Percentiles rank a stretch among this genome's conserved stretches.
These are phyloP conservation scores for Wickerhamomyces silvicola DNA, from an alignment of 805 yeast species.

Conservation along the genomic window DNA sequence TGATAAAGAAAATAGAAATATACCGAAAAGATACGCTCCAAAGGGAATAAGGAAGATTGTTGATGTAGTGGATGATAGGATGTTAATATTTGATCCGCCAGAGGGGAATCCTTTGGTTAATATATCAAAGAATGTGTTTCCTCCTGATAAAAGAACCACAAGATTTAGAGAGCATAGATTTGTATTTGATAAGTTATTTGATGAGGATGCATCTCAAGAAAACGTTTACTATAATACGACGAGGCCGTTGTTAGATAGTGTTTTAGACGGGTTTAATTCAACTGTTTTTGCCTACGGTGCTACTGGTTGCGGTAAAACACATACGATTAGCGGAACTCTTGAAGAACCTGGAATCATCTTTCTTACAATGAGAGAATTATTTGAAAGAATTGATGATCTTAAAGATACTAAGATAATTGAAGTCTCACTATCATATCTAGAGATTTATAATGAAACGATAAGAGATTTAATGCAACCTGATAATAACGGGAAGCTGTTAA, in stretches of 20 bases:
- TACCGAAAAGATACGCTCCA: constrained; percentile 26
- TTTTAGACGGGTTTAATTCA: constrained; percentile 81
- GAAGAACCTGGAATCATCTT: constrained; percentile 75
- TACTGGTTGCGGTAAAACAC: constrained; percentile 97
- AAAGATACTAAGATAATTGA: constrained; percentile 52
- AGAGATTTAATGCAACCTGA: constrained; percentile 68
- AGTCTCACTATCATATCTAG: constrained; percentile 66
- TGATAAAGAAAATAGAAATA: constrained; percentile 15
- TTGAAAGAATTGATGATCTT: constrained; percentile 48
- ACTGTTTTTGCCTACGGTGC: constrained; percentile 97
- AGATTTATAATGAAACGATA: constrained; percentile 87
- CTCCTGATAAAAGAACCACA: constrained; percentile 32
- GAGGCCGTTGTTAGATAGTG: constrained; percentile 62
- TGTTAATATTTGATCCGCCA: constrained; percentile 84
- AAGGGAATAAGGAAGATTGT: constrained; percentile 61
- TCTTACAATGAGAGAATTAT: constrained; percentile 71
- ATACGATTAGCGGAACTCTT: constrained; percentile 75
- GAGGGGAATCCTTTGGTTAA: constrained; percentile 51
- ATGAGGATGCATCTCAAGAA: constrained; percentile 54
- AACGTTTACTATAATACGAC: constrained; percentile 66
- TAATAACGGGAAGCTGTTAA: constrained; percentile 37
- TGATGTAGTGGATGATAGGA: constrained; percentile 75
- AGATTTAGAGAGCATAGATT: constrained; percentile 69
- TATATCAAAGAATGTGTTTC: constrained; percentile 27
- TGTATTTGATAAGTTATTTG: constrained; percentile 77